Evolutionary conservation across 2,329 filamentous ascomycete species (phyloP).

Genomic region (Botrytis pseudocinerea): DNA sequence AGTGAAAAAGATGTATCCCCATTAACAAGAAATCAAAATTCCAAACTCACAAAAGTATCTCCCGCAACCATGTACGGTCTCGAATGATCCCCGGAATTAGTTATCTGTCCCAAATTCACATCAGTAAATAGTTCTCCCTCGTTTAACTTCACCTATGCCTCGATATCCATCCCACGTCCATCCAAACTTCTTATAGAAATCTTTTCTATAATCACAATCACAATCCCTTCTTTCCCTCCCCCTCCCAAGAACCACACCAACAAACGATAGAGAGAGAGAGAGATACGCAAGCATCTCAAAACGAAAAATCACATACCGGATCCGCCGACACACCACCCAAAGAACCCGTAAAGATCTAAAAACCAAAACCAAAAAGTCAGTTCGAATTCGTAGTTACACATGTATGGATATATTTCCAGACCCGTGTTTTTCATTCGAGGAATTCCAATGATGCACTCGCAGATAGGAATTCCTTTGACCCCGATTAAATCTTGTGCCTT

Average conservation of each 20-base stretch:
- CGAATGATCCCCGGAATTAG: constrained; percentile 14
- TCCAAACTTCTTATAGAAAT: background rate
- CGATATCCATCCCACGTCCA: background rate
- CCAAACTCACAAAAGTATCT: constrained; percentile 19
- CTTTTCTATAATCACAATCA: background rate
- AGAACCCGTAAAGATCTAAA: constrained; percentile 17
- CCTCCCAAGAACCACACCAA: background rate
- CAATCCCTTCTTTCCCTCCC: background rate
- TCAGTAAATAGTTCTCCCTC: background rate
- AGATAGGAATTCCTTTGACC: background rate
- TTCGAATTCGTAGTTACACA: background rate
- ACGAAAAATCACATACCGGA: constrained; percentile 3
- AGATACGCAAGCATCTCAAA: background rate
- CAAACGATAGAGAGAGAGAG: too few relatives aligned
- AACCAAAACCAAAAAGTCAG: too few relatives aligned
- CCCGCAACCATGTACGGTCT: constrained; percentile 14
- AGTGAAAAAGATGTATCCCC: background rate
- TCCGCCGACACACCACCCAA: constrained; percentile 15
- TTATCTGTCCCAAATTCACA: background rate
- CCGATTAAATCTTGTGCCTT: background rate
- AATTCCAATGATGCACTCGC: background rate
- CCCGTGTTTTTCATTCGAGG: accelerated
- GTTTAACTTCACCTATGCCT: background rate
- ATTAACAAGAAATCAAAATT: background rate
- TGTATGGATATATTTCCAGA: background rate